Base-by-base conservation (phyloP, 106 monocot genomes). In the Platanthera guangdongensis region DNA sequence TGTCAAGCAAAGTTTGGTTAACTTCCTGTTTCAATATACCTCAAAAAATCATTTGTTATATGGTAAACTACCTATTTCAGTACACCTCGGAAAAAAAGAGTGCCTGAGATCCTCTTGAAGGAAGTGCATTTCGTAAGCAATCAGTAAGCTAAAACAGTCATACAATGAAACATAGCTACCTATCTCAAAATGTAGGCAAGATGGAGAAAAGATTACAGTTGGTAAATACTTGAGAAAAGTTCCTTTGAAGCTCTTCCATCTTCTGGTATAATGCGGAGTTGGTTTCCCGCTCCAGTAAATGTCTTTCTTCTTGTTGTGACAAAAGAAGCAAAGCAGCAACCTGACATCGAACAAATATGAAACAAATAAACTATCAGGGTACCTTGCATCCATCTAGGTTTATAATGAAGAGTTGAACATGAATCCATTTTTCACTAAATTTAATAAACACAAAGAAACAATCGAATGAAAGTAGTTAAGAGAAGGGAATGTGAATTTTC, bases 261-360 rank as follows among this genome's bases (percentile, higher is more conserved):
- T 89, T 96, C 72, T 83, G 78, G 73, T 87, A 82, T 72, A 94
- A 84, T 78, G 87, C 91, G 78, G 65, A 47, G 83, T 94, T 85
- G 52, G 81, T 77, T 76, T 99, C 88, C 77, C 85, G 84, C 76
- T 92, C 94, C 51, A 91, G 60, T 69, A 99, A 77, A 85, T 99
- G 82, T 39, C 91, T 94, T 78, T 99, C 94, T 84, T 99, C 94
- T 80, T 94, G 88, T 71, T 99, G 99, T 15, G 99, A 99, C 78
- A 99, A 82, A 59, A 99, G 94, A 50, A 99, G 82, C 30, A 99
- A 78, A 72, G 86, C 82, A 62, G 83, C 84, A 76, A 99, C 92
- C 99, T 99, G 78, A 18, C 73, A 78, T 48, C 65, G 22, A 79
- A 47, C 5, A 81, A 64, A 14, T 49, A 48, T 49, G 7, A 82